Evolutionary conservation across 2,329 filamentous ascomycete genomes (phyloP), one percentile per base, ranked within the genome.

Genomic region (Phaeosphaeria sp.): DNA sequence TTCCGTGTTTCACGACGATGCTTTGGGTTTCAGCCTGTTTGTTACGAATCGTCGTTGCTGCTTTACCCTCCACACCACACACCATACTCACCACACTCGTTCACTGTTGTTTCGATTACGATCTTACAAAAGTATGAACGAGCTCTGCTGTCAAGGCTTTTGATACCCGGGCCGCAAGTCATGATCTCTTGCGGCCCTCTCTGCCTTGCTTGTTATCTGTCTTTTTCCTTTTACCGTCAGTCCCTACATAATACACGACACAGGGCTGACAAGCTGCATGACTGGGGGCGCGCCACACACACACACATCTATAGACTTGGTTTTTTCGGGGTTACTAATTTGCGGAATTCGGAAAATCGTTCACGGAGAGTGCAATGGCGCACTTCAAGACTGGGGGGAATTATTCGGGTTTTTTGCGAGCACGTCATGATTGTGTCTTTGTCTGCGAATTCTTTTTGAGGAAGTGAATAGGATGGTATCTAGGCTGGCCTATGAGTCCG

Each of bases 21-120:
- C 56, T 61, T 66, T 60, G 64, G 53, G 70, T 70, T 69, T 69
- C 69, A 70, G 65, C 65, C 59, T 46, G 49, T 25, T 25, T 25
- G 21, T 13, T 46, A 11, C 44, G 21, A 46, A 11, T 46, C 44
- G 17, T 6, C 43, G 6, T 22, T 9, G n/a, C 44, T 24, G n/a
- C n/a, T n/a, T n/a, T n/a, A n/a, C n/a, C n/a, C 44, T 17, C 22
- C 44, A 24, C 22, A 21, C 22, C 18, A 56, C 45, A 53, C 53
- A 48, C 47, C 20, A 48, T 43, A 49, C 40, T 51, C 7, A 1
- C 17, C 36, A 40, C 43, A 24, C 36, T 46, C 5, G 40, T 40
- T 11, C 25, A 17, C 48, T 50, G n/a, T n/a, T n/a, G n/a, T n/a
- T n/a, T n/a, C n/a, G n/a, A n/a, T n/a, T n/a, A n/a, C n/a, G n/a